Conservation (phyloP, 2,329 filamentous ascomycete genomes). For the Aspergillus arachidicola region DNA sequence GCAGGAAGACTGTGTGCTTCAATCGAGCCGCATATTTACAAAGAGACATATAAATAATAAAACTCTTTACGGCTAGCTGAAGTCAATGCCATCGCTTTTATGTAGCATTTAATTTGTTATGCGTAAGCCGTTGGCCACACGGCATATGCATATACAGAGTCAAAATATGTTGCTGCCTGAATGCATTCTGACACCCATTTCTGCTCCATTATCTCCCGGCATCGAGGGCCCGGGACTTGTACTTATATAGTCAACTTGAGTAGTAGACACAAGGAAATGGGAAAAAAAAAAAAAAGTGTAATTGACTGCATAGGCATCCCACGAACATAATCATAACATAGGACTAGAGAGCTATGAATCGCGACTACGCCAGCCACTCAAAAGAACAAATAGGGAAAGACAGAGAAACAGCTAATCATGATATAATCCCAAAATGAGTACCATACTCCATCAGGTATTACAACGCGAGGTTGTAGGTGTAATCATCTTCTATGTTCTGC, state of each 20-base stretch:
- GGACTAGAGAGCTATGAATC: constrained; percentile 5
- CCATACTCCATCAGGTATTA: constrained; percentile 33
- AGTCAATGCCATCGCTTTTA: background rate
- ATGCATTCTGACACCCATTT: background rate
- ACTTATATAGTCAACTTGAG: background rate
- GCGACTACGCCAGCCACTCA: constrained; percentile 4
- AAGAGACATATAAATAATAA: background rate
- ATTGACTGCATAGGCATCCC: background rate
- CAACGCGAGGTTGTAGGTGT: constrained; percentile 69
- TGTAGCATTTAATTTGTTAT: background rate
- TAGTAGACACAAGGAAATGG: background rate
- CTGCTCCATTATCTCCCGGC: background rate
- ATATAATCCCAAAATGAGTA: background rate
- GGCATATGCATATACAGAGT: background rate
- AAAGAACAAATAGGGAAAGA: constrained; percentile 1
- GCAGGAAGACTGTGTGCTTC: background rate
- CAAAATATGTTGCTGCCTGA: background rate
- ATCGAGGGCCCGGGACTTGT: background rate
- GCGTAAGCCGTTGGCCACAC: background rate
- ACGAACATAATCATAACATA: constrained; percentile 4
- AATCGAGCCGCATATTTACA: background rate
- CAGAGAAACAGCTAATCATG: background rate
- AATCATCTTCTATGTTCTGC: constrained; percentile 74
- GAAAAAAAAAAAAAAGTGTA: background rate
- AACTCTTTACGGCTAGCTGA: background rate